These are phyloP conservation scores for Nicotiana otophora DNA, from an alignment of 257 asterid genomes.

Conservation along the genomic window DNA sequence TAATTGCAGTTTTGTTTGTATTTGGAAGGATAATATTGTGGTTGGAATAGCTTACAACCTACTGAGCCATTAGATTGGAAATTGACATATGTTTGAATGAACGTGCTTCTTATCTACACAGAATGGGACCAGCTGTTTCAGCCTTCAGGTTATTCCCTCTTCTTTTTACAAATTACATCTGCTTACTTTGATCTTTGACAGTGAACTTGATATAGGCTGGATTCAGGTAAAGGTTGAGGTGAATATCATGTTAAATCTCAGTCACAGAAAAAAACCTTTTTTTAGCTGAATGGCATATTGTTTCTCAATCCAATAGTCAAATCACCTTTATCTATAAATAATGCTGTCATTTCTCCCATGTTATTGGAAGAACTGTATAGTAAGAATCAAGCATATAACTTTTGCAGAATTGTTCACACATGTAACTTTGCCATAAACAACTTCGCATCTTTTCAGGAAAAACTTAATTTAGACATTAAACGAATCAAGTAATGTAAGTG, in stretches of 20 bases:
- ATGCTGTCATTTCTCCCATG: neutral
- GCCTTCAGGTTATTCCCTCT: neutral
- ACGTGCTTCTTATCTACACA: conserved; percentile 23
- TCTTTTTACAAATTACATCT: neutral
- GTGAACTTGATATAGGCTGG: neutral
- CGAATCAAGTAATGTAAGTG: neutral
- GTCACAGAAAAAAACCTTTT: neutral
- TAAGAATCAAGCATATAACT: neutral
- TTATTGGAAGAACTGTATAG: neutral
- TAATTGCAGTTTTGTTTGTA: conserved; percentile 10
- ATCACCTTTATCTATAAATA: neutral
- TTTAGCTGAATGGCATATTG: neutral
- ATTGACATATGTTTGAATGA: conserved; percentile 22
- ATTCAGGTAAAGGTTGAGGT: neutral
- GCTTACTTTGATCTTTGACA: neutral
- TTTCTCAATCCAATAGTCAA: neutral
- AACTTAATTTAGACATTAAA: neutral
- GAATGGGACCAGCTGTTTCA: neutral
- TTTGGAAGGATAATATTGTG: conserved; percentile 44
- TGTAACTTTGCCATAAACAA: neutral
- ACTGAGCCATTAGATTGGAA: conserved; percentile 6
- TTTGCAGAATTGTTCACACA: neutral
- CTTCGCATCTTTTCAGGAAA: neutral
- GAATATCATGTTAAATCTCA: neutral
- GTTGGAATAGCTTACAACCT: conserved; percentile 16